Evolutionary conservation across 139 green algal species (phyloP).

Genomic region (Astrephomene gubernaculifera): DNA sequence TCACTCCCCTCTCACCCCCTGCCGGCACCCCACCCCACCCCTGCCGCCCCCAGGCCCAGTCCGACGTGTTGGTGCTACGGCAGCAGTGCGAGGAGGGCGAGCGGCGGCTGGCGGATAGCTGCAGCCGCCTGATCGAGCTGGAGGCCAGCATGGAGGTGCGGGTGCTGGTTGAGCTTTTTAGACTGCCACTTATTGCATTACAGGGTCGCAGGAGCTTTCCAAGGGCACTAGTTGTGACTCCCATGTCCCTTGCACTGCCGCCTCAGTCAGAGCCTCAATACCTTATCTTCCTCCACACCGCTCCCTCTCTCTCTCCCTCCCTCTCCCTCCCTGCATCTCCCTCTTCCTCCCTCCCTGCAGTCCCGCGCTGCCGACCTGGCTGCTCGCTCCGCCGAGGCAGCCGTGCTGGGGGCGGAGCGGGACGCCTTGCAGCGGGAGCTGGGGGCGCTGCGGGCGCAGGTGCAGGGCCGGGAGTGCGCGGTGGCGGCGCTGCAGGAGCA

Average conservation of each 20-base stretch:
- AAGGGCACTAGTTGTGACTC: no score
- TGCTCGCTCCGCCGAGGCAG: not conserved
- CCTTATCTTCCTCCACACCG: no score
- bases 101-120: not conserved
- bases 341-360: not conserved
- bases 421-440: not conserved
- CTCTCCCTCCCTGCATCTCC: no score
- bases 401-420: not conserved
- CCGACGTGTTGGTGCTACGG: conserved; percentile 13
- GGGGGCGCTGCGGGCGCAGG: conserved; percentile 6
- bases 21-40: not conserved
- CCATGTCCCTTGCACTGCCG: no score
- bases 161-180: no score
- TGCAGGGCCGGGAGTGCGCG: not conserved
- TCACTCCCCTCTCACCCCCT: no score
- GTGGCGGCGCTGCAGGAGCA: conserved; percentile 27
- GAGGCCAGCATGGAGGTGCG: not conserved
- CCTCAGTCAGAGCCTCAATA: no score
- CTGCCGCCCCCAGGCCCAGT: not conserved
- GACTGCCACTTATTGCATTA: no score
- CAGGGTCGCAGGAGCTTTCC: no score
- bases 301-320: not conserved
- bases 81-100: conserved; percentile 5
- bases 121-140: not conserved
- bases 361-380: not conserved